phyloP scores from a whole-genome alignment of 495 filamentous ascomycete species.

The Hyphodiscus hymeniophilus region DNA sequence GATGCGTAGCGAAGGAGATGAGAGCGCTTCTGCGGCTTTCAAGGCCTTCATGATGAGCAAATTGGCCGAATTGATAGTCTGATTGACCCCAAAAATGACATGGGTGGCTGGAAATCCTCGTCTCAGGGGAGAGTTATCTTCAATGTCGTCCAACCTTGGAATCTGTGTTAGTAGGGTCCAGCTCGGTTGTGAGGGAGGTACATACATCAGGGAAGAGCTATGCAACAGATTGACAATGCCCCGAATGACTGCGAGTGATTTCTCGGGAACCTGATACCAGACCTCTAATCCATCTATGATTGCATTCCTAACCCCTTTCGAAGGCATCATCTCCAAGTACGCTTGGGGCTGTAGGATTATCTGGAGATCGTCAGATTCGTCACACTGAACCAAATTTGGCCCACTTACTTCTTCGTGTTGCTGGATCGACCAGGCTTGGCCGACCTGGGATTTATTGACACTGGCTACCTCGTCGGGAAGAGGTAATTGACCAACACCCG shows the following conservation, averaged over 20 bases:
- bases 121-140: conserved; percentile 31
- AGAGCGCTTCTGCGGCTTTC: background rate
- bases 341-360: background rate
- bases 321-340: background rate
- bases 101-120: conserved; percentile 31
- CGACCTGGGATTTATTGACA: too few relatives aligned
- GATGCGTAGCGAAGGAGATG: too few relatives aligned
- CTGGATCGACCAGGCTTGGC: too few relatives aligned
- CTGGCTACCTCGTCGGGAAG: too few relatives aligned
- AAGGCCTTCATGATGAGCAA: conserved; percentile 35
- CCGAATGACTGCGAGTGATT: background rate
- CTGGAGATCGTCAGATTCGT: too few relatives aligned
- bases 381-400: too few relatives aligned
- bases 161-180: too few relatives aligned
- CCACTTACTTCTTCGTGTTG: too few relatives aligned
- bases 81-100: conserved; percentile 26
- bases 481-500: too few relatives aligned
- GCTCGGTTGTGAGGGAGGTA: too few relatives aligned
- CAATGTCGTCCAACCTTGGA: conserved; percentile 34
- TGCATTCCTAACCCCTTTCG: background rate
- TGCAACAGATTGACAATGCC: background rate
- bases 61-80: conserved; percentile 47
- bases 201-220: background rate
- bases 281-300: background rate
- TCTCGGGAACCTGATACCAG: background rate